A percentile compares a stretch with the other conserved stretches of the same genome.
Conservation (phyloP, 148 eudicot genomes). For the Selenicereus undatus region DNA sequence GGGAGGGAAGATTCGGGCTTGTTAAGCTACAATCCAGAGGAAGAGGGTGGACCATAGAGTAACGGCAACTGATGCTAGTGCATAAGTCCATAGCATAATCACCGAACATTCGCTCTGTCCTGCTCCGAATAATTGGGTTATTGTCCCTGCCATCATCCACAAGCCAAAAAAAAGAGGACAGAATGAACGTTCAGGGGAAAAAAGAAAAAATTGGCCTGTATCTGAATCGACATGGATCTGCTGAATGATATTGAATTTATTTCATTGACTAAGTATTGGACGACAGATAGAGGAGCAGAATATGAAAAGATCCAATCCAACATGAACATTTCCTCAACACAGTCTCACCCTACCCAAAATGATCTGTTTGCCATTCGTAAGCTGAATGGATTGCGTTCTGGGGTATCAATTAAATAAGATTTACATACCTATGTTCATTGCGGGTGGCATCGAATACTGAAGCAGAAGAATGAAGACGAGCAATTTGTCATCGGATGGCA, state of each 20-base stretch:
- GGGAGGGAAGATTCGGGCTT: neutral
- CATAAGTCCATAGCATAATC: conserved; percentile 41
- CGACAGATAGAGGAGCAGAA: too few relatives aligned
- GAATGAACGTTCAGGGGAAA: neutral
- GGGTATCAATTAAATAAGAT: neutral
- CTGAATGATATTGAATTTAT: neutral
- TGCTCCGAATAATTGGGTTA: conserved; percentile 42
- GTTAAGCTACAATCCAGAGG: conserved; percentile 32
- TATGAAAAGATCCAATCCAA: neutral
- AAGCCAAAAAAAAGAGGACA: neutral
- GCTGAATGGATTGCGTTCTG: neutral
- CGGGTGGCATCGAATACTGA: conserved; percentile 84
- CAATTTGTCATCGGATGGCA: conserved; percentile 47
- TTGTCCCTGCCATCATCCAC: conserved; percentile 32
- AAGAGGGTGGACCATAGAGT: conserved; percentile 42
- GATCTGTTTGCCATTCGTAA: neutral
- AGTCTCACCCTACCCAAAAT: too few relatives aligned
- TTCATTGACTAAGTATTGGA: neutral
- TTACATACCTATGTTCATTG: conserved; percentile 73
- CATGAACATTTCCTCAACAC: too few relatives aligned
- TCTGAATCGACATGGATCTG: neutral
- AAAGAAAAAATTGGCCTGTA: too few relatives aligned
- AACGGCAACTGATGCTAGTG: conserved; percentile 34
- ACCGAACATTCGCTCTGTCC: conserved; percentile 44
- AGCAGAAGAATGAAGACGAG: conserved; percentile 69